phyloP scores from a whole-genome alignment of 2,329 filamentous ascomycete species.

The Beauveria australis region DNA sequence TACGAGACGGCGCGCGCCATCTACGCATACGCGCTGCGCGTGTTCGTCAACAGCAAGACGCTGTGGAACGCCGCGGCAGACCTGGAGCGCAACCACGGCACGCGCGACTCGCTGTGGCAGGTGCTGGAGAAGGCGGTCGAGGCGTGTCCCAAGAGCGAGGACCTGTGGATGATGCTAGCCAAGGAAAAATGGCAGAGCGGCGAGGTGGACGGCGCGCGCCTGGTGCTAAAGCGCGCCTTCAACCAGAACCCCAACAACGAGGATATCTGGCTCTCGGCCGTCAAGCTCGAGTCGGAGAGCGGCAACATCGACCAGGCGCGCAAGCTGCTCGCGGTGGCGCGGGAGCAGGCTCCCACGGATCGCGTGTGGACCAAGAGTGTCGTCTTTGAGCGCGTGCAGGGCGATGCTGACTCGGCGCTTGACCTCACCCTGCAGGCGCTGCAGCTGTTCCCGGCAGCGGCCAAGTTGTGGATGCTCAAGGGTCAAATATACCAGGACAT shows the following conservation, averaged over 20 bases:
- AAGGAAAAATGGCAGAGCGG: slow-evolving; percentile 90
- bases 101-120: slow-evolving; percentile 71
- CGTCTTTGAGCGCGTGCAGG: slow-evolving; percentile 81
- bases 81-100: slow-evolving; percentile 82
- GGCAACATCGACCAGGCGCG: slow-evolving; percentile 74
- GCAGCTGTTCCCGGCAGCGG: slow-evolving; percentile 72
- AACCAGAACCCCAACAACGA: slow-evolving; percentile 94
- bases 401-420: slow-evolving; percentile 70
- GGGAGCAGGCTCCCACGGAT: slow-evolving; percentile 85
- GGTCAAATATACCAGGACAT: slow-evolving; percentile 91
- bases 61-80: slow-evolving; percentile 89
- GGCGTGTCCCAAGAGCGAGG: slow-evolving; percentile 82
- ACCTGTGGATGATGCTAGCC: slow-evolving; percentile 91
- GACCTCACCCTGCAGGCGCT: slow-evolving; percentile 82
- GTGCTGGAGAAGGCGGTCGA: slow-evolving; percentile 90
- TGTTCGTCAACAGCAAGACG: slow-evolving; percentile 81
- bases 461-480: slow-evolving; percentile 98
- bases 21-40: slow-evolving; percentile 79
- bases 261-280: slow-evolving; percentile 93
- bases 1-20: slow-evolving; percentile 92
- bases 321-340: slow-evolving; percentile 70
- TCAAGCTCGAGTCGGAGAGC: slow-evolving; percentile 92
- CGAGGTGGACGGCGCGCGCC: slow-evolving; percentile 76
- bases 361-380: slow-evolving; percentile 96
- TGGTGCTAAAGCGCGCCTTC: slow-evolving; percentile 82